Conservation (phyloP, 305 asterid species). For the Plantago coronopus region DNA sequence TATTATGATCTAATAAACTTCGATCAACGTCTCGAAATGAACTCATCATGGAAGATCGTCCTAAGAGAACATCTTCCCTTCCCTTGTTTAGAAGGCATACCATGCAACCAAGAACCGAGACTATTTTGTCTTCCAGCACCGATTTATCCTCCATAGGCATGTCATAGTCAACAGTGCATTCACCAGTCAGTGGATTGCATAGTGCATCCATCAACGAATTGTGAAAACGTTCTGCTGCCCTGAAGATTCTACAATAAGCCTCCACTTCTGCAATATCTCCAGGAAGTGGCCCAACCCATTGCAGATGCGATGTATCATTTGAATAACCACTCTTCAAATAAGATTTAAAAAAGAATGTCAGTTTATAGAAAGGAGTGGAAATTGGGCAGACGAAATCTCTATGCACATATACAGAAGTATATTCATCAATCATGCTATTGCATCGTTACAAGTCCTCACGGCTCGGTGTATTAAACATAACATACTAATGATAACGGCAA, state of each 20-base stretch:
- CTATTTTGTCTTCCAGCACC: constrained; percentile 78
- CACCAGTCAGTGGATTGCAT: constrained; percentile 90
- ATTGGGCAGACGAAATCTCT: neutral
- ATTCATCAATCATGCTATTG: no score
- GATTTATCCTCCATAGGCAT: constrained; percentile 75
- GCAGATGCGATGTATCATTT: constrained; percentile 52
- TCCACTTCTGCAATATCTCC: constrained; percentile 97
- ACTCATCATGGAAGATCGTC: constrained; percentile 64
- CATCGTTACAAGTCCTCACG: no score
- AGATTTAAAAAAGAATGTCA: constrained; percentile 23
- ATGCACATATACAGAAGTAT: no score
- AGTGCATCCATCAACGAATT: constrained; percentile 84
- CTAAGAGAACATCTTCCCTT: constrained; percentile 82
- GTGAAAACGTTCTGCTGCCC: constrained; percentile 91
- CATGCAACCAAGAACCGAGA: constrained; percentile 98
- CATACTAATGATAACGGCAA: no score
- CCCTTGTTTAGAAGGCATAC: constrained; percentile 91
- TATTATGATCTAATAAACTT: constrained; percentile 50
- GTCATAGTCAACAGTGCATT: constrained; percentile 80
- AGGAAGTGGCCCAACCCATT: constrained; percentile 90
- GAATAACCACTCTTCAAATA: constrained; percentile 47
- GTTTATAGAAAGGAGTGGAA: neutral
- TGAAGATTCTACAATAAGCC: constrained; percentile 93
- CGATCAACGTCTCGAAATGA: constrained; percentile 59
- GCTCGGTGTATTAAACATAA: no score